Evolutionary conservation across 2,329 filamentous ascomycete species (phyloP).

Genomic region (Blastomyces silverae): DNA sequence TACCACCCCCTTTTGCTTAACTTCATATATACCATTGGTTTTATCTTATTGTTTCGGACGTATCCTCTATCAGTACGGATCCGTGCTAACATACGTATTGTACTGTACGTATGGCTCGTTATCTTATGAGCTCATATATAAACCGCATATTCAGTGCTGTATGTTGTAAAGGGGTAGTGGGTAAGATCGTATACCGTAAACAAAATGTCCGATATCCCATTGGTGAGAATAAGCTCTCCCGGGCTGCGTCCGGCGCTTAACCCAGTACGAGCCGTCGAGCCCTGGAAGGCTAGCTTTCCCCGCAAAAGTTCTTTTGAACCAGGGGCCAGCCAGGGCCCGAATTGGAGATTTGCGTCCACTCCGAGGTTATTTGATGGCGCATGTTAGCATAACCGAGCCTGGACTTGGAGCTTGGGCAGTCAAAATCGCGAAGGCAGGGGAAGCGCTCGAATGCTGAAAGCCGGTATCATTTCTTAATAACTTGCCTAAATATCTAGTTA

Average conservation of each 20-base stretch:
- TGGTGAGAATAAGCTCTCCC: background rate
- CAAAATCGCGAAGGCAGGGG: too few relatives aligned
- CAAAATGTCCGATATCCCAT: background rate
- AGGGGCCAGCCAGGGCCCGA: background rate
- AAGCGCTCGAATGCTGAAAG: too few relatives aligned
- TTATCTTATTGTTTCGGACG: background rate
- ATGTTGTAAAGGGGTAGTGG: background rate
- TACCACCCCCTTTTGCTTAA: background rate
- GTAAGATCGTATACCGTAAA: background rate
- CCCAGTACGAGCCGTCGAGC: too few relatives aligned
- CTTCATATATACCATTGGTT: background rate
- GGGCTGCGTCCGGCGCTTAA: background rate
- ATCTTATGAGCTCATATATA: background rate
- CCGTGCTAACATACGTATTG: background rate
- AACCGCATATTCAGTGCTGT: too few relatives aligned
- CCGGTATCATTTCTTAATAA: too few relatives aligned
- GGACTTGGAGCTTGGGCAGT: too few relatives aligned
- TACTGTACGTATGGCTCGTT: background rate
- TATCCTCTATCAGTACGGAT: background rate
- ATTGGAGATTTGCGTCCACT: background rate
- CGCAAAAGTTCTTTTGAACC: background rate
- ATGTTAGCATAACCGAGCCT: too few relatives aligned
- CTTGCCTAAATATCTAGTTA: too few relatives aligned
- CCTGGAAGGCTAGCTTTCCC: too few relatives aligned
- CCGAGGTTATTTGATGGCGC: slow-evolving; percentile 1